Evolutionary conservation across 495 filamentous ascomycete genomes (phyloP).

Genomic region (Aspergillus wentii): DNA sequence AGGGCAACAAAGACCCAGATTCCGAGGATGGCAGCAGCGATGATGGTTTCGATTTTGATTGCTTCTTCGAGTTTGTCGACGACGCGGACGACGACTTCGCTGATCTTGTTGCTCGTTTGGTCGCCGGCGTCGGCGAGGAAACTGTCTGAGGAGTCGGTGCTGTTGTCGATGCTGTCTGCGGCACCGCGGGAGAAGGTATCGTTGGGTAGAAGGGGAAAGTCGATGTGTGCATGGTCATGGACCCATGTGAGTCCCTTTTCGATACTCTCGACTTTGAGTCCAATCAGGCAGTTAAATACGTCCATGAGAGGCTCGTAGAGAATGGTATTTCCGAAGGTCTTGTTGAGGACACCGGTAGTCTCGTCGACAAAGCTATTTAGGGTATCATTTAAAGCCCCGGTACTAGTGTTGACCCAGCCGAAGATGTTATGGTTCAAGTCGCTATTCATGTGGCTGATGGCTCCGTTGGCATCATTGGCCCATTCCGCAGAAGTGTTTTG

Average conservation of each 20-base stretch:
- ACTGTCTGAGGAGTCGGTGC: constrained; percentile 45
- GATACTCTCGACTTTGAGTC: constrained; percentile 68
- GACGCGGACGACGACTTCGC: constrained; percentile 63
- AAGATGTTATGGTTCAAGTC: constrained; percentile 81
- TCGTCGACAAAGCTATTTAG: constrained; percentile 75
- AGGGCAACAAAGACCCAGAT: constrained; percentile 75
- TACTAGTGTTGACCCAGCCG: constrained; percentile 83
- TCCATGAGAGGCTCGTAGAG: constrained; percentile 68
- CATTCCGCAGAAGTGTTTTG: constrained; percentile 71
- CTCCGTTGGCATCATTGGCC: constrained; percentile 71
- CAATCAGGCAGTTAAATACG: constrained; percentile 70
- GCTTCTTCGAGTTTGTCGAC: constrained; percentile 54
- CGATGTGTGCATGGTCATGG: constrained; percentile 74
- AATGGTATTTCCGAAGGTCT: constrained; percentile 74
- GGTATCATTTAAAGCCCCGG: constrained; percentile 75
- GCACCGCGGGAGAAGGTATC: constrained; percentile 84
- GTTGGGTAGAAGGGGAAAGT: constrained; percentile 71
- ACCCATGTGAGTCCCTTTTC: constrained; percentile 88
- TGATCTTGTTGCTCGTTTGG: constrained; percentile 74
- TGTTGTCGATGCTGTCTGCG: constrained; percentile 51
- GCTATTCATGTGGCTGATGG: constrained; percentile 59
- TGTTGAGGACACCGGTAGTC: constrained; percentile 64
- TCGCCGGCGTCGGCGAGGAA: constrained; percentile 71
- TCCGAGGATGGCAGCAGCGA: constrained; percentile 63
- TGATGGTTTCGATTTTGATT: constrained; percentile 70